Base-by-base conservation (phyloP, 805 yeast species). In the Zygosaccharomyces lentus region DNA sequence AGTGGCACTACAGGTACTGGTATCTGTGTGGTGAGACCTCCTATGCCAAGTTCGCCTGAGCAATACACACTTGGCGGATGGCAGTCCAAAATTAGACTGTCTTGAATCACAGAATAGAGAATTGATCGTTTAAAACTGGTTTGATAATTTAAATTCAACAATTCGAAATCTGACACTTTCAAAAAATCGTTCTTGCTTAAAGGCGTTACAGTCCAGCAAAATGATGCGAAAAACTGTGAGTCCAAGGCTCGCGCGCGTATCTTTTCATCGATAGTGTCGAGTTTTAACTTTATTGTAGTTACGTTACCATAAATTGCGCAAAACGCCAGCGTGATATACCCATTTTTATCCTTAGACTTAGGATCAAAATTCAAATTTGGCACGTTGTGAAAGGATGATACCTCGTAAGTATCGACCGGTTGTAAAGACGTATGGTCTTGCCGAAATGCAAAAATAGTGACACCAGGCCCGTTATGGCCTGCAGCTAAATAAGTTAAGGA, bases 21-120 rank as follows among this genome's bases (percentile, higher is more conserved):
- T n/a, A 59, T 52, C 41, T 56, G 62, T 2, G 62, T 58, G 2
- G 60, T 52, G 16, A 53, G 17, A 6, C 57, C 42, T 7, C 65
- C 65, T 9, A 58, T 50, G 1, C 65, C 65, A n/a, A 54, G 49
- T 12, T 54, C 43, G 16, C 52, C 53, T 1, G 65, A 61, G 9
- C 44, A 34, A 23, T 40, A 37, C 2, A 41, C 27, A 26, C 45
- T 50, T 15, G 53, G 44, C 6, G 60, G 55, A 8, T 48, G 44
- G 13, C 41, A 44, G 3, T 45, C 52, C 8, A 59, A 42, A 2
- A 58, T 48, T 8, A 38, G 36, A 42, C 58, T 53, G 40, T 59
- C 62, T 37, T 52, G 51, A 15, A 47, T 34, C 2, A 53, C 47
- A 2, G 58, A 53, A 24, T 47, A 41, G 35, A 59, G 24, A 17